Evolutionary conservation across 805 yeast genomes (phyloP), one percentile per base, ranked within the genome.

Genomic region (Ogataea pini): DNA sequence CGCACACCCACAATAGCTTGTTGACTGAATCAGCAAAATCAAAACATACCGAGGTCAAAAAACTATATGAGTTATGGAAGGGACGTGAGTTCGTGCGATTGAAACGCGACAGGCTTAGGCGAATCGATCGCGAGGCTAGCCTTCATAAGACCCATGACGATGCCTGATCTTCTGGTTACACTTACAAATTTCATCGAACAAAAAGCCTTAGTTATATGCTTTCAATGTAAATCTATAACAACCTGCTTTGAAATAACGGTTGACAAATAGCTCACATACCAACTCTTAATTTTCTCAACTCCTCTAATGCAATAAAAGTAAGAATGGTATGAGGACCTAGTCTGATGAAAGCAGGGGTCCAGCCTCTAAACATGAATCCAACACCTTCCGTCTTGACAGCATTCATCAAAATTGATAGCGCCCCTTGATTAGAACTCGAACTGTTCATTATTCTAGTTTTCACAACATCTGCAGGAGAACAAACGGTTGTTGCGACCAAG

Each of bases 381-480:
- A 80, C 73, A 18, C 96, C 96, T 67, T 89, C 96, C 10, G 60
- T 69, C 52, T 74, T 76, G 16, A 89, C 74, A 0, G 92, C 87
- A 6, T 66, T 63, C 1, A 56, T 55, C 50, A 88, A 64, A 37
- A 86, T 80, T 2, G 64, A 51, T 2, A 78, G 39, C 2, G 89
- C 83, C 51, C 78, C 69, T 44, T 72, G 72, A 50, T 74, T 72
- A 2, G 70, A 40, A 1, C 72, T 73, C 47, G 77, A 72, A 33
- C 77, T 78, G 67, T 86, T 85, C 96, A 89, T 89, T 49, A 89
- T 86, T 61, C 95, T 74, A 2, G 96, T 89, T 67, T 89, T 89
- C 42, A 89, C 83, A 3, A 89, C 96, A 67, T 89, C 96, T 8
- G 91, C 96, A 1, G 96, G 96, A 1, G 96, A 87, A 64, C 96